A percentile compares a stretch with the other conserved stretches of the same genome.
phyloP scores from a whole-genome alignment of 75 land plant genomes.

The Cunninghamia lanceolata region DNA sequence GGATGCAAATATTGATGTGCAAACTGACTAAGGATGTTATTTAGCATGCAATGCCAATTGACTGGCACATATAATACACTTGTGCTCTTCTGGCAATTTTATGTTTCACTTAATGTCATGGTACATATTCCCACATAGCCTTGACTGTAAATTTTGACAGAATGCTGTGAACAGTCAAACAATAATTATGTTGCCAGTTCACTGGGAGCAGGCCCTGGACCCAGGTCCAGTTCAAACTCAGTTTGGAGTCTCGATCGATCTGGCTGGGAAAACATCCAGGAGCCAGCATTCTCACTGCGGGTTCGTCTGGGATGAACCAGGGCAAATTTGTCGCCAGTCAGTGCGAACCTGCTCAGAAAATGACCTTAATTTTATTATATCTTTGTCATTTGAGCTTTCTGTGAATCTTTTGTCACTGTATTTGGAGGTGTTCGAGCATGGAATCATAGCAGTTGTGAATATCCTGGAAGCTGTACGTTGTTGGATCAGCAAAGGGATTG shows the following conservation, averaged over 20 bases:
- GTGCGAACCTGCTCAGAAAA: no score
- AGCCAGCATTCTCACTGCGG: no score
- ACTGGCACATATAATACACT: neutral
- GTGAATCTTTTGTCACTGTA: slow-evolving; percentile 7
- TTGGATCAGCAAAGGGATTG: slow-evolving; percentile 32
- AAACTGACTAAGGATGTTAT: neutral
- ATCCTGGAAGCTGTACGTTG: slow-evolving; percentile 13
- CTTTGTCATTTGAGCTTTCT: no score
- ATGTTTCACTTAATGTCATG: no score
- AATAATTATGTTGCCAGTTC: no score
- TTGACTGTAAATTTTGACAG: no score
- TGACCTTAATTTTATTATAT: no score
- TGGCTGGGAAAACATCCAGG: neutral
- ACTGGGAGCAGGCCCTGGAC: neutral
- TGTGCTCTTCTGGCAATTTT: neutral
- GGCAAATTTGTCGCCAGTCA: no score
- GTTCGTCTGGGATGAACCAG: no score
- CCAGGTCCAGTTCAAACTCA: neutral
- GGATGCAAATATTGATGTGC: neutral
- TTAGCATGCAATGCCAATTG: neutral
- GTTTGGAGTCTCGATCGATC: neutral
- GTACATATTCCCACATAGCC: no score
- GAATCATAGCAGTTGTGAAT: slow-evolving; percentile 15
- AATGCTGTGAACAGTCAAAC: neutral
- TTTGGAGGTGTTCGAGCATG: slow-evolving; percentile 15